A percentile compares a stretch with the other conserved stretches of the same genome.
These are phyloP conservation scores for Aspergillus sp. DNA, from an alignment of 2,329 filamentous ascomycete species.

Conservation along the genomic window DNA sequence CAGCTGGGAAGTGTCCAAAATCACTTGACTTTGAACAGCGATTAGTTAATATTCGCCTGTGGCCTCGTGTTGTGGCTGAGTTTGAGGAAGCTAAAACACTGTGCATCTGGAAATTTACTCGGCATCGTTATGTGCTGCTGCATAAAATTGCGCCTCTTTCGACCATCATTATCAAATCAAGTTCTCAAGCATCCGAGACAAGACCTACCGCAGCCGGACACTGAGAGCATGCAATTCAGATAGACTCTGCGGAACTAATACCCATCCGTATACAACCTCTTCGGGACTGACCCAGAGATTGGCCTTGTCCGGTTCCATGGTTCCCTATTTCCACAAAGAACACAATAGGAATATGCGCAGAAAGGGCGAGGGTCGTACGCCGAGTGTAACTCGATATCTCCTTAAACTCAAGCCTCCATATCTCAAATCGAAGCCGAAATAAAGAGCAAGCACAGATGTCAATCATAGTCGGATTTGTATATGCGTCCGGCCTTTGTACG, in stretches of 20 bases:
- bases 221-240: neutral
- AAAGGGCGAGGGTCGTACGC: neutral
- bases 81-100: conserved; percentile 3
- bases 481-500: conserved; percentile 16
- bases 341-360: conserved; percentile 12
- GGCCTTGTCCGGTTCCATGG: conserved; percentile 12
- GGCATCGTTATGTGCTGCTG: neutral
- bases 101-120: conserved; percentile 4
- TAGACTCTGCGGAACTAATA: neutral
- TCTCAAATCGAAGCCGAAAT: neutral
- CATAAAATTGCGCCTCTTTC: neutral
- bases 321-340: neutral
- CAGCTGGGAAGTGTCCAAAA: conserved; percentile 17
- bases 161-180: neutral
- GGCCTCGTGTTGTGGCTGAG: conserved; percentile 1
- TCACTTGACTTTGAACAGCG: neutral
- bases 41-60: neutral
- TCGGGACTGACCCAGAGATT: neutral
- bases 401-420: conserved; percentile 12
- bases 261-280: neutral
- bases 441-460: neutral
- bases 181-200: neutral
- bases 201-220: neutral
- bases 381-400: neutral
- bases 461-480: conserved; percentile 11